Evolutionary conservation across 371 early-diverging fungal genomes (phyloP), one percentile per base, ranked within the genome.

Genomic region (Mortierella sp.): DNA sequence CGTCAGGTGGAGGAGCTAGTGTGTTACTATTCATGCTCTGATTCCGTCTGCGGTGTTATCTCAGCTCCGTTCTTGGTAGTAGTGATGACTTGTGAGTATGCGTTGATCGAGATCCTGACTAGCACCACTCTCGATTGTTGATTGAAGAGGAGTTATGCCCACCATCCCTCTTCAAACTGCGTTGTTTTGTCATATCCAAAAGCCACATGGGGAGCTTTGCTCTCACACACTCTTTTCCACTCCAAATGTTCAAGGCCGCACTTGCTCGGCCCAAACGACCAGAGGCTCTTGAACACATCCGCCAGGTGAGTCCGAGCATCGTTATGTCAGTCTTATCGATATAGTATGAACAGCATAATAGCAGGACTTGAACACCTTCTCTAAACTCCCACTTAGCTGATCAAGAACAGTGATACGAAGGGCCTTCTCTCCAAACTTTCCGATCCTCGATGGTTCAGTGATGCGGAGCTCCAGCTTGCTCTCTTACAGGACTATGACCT

Each of bases 401-500:
- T 14, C 38, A 55, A 27, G 28, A 34, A 34, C 10, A 34, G 5
- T 43, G 45, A 55, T n/a, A 16, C 18, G 10, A 28, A 6, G 6
- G 56, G 28, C 4, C n/a, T 55, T 12, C 45, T 55, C 5, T 41
- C 45, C 12, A 16, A 24, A 41, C 24, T 55, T 19, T 55, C 56
- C 10, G 27, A 55, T 28, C 9, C 18, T 4, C 45, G 13, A 27
- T 55, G 38, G 54, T 18, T 41, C n/a, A 13, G 16, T 1, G n/a
- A 42, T 42, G 14, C 28, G 1, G 26, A 24, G 5, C 30, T 55
- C 1, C 42, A 43, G 56, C 45, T 55, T 14, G 42, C 56, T 12
- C 14, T 55, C 13, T 26, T 43, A 42, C 56, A 45, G 3, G 56
- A 55, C n/a, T 23, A 24, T 26, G 56, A 45, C 3, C n/a, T 43